phyloP scores from a whole-genome alignment of 768 basidiomycete species.

The Macrolepiota fuliginosa region DNA sequence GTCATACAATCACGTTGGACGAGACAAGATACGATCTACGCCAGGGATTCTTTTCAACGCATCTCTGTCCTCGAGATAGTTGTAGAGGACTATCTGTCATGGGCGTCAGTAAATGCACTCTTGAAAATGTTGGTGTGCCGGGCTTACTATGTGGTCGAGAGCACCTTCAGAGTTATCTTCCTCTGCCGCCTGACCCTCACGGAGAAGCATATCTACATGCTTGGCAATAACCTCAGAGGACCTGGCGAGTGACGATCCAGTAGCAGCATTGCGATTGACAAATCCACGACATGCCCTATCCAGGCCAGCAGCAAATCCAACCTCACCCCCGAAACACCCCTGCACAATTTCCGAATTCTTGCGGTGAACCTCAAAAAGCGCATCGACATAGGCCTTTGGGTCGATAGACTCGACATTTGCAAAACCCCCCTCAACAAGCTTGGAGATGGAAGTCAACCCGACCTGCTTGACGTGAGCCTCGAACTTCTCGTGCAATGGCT shows the following conservation, averaged over 20 bases:
- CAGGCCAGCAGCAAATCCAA: slow-evolving; percentile 91
- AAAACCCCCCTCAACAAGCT: slow-evolving; percentile 57
- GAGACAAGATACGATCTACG: no score
- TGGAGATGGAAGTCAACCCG: slow-evolving; percentile 81
- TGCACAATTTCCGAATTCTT: slow-evolving; percentile 93
- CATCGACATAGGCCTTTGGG: slow-evolving; percentile 95
- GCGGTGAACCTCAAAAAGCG: slow-evolving; percentile 86
- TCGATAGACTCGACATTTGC: slow-evolving; percentile 69
- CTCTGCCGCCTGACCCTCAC: slow-evolving; percentile 95
- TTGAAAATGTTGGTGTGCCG: slow-evolving; percentile 28
- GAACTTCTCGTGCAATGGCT: slow-evolving; percentile 90
- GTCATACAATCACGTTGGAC: no score
- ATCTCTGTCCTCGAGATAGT: slow-evolving; percentile 92
- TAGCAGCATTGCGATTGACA: slow-evolving; percentile 94
- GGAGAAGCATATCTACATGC: slow-evolving; percentile 85
- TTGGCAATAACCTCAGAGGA: slow-evolving; percentile 95
- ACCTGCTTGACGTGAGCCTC: slow-evolving; percentile 95
- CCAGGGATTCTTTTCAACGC: no score
- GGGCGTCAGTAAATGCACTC: slow-evolving; percentile 24
- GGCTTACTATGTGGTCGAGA: slow-evolving; percentile 83
- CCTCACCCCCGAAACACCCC: slow-evolving; percentile 90
- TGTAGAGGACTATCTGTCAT: slow-evolving; percentile 93
- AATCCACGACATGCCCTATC: slow-evolving; percentile 98
- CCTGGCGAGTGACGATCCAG: slow-evolving; percentile 82
- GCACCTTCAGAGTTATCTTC: slow-evolving; percentile 91